These are phyloP conservation scores for Tilletia setariae DNA, from an alignment of 1,284 basidiomycete genomes.

Conservation along the genomic window DNA sequence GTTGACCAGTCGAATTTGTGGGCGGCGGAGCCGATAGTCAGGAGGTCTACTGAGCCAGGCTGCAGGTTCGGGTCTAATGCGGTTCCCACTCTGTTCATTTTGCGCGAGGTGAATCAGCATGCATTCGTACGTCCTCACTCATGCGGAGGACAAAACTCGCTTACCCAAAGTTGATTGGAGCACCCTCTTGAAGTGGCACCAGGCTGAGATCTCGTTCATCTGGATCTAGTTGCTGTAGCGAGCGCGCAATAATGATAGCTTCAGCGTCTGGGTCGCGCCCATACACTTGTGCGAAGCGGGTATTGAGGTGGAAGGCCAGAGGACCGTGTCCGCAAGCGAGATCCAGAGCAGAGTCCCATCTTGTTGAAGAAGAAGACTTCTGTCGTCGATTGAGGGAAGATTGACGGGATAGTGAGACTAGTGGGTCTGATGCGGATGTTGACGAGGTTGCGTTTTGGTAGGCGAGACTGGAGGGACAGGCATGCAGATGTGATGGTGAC, in stretches of 20 bases:
- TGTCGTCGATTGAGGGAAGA: not conserved
- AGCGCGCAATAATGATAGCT: slow-evolving; percentile 1
- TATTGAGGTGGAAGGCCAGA: not conserved
- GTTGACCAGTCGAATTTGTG: slow-evolving; percentile 2
- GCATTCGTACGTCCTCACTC: too few relatives aligned
- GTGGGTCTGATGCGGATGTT: not conserved
- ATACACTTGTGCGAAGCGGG: not conserved
- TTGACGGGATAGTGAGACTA: not conserved
- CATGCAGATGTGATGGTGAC: not conserved
- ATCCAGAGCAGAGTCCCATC: not conserved
- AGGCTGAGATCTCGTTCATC: not conserved
- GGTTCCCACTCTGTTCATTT: not conserved
- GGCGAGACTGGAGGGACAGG: too few relatives aligned
- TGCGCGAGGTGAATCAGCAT: too few relatives aligned
- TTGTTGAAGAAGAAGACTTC: not conserved
- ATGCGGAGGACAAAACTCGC: too few relatives aligned
- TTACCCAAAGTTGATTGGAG: not conserved
- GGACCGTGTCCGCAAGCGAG: not conserved
- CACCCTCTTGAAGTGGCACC: not conserved
- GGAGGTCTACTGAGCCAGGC: not conserved
- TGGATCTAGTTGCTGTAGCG: not conserved
- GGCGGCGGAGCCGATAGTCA: not conserved
- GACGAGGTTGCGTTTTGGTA: not conserved
- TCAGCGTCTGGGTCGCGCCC: not conserved
- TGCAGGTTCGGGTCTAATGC: not conserved